Percentiles rank a stretch among this genome's conserved stretches.
Conservation (phyloP, 345 rosid genomes). For the Populus alba region DNA sequence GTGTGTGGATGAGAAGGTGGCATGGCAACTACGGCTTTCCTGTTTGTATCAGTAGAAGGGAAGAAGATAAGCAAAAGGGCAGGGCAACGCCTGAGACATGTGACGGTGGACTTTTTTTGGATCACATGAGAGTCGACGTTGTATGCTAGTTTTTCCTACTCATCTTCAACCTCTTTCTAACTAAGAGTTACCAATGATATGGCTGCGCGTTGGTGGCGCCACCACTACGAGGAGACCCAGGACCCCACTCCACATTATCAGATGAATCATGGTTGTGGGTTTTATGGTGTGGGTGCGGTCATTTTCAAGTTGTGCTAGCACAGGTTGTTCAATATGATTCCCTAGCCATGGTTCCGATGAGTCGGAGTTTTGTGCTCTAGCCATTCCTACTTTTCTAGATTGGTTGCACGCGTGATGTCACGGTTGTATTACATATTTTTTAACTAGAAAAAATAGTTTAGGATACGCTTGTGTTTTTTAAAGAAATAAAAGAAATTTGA, state of each 20-base stretch:
- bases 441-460: no score
- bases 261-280: no score
- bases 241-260: background rate
- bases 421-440: no score
- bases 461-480: no score
- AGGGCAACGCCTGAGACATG: slow-evolving; percentile 17
- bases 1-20: background rate
- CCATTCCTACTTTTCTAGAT: no score
- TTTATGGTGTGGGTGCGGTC: background rate
- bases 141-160: slow-evolving; percentile 13
- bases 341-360: no score
- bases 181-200: background rate
- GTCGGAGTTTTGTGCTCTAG: no score
- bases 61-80: background rate
- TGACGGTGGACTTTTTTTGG: background rate
- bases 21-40: background rate
- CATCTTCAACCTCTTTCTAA: background rate
- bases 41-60: background rate
- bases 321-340: no score
- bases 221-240: background rate
- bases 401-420: no score
- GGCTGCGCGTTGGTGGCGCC: slow-evolving; percentile 16
- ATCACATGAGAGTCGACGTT: slow-evolving; percentile 20
- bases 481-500: no score
- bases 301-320: background rate